Base-by-base conservation (phyloP, 495 filamentous ascomycete genomes). In the Pyrenopolyporus hunteri region DNA sequence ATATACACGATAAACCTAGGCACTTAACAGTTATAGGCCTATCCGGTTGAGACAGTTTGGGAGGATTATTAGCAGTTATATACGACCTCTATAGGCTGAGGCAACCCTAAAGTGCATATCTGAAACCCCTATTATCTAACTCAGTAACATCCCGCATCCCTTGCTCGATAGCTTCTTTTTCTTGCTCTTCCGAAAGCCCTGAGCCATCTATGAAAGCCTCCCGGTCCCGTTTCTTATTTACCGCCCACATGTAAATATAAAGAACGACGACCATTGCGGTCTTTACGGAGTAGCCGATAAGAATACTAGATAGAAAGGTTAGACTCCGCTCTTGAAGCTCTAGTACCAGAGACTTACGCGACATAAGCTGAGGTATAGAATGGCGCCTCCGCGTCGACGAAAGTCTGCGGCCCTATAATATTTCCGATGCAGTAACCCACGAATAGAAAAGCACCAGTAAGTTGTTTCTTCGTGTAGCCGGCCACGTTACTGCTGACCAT, bases 101-200 rank as follows among this genome's bases (percentile, higher is more conserved):
- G 23, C 23, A 20, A 2, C 10, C 20, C 35, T 68, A 82, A 40
- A 83, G 49, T 3, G 78, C 77, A 56, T 83, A 84, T 66, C 81
- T 67, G 60, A 85, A 85, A 1, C 71, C 78, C 60, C 77, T 79
- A 39, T 85, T 85, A 19, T 83, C 81, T 11, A 85, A 65, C 64
- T 85, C 81, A 0, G 82, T 84, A 71, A 80, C 71, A 54, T 84
- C 81, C 70, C 80, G 68, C 81, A 84, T 85, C 10, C 82, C 82
- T 51, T 64, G 71, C 51, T 84, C 80, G 37, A 84, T 76, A 0
- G 79, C 80, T 28, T 78, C 79, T 52, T 69, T 71, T 32, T 78
- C 73, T 47, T 78, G 74, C 14, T 74, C 73, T 2, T 71, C 67
- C 0, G 66, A 66, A 1, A 67, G 35, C 6, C 48, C 28, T 1